Base-by-base conservation (phyloP, 108 stramenopile species). In the Pseudonitzschia delicatissima region DNA sequence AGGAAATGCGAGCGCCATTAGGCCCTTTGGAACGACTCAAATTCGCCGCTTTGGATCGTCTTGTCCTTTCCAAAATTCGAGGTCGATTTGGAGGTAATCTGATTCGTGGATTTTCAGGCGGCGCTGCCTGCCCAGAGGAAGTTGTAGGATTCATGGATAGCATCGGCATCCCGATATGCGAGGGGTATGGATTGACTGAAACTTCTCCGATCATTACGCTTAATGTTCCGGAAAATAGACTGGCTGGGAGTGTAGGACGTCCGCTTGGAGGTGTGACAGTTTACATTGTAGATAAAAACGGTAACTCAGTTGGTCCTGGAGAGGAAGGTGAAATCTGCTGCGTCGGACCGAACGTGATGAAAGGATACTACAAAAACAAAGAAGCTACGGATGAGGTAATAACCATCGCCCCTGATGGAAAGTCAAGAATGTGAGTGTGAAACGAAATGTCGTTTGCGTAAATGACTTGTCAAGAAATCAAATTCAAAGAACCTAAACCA, bases 121-220 rank as follows among this genome's bases (percentile, higher is more conserved):
- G 95, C n/a, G 95, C 96, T 20, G 95, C 95, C 0, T 90, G 91
- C 53, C 84, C 87, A 0, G 60, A 55, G 47, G 88, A 94, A 64
- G 94, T 97, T 36, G 69, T 95, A 32, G 60, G 83, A n/a, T 97
- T 97, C 57, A 92, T 96, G 86, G 96, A 96, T 69, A 73, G 76
- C 40, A 77, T 95, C 31, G 95, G 92, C 9, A 90, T 97, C 55
- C 78, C 87, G 20, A 77, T 96, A 8, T 87, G 77, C 40, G 94
- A 96, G 51, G 95, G 95, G 1, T 95, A 95, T 60, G 96, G 96
- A 26, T 69, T 97, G 28, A 96, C 95, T 5, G 96, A 97, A 66
- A 97, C 96, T 3, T 82, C 85, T 36, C 94, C 94, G 3, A 77
- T 95, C 28, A 85, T 95, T 63, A 50, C 87, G 6, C 67, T 93